Conservation (phyloP, 257 asterid genomes). For the Solanum rostratum region DNA sequence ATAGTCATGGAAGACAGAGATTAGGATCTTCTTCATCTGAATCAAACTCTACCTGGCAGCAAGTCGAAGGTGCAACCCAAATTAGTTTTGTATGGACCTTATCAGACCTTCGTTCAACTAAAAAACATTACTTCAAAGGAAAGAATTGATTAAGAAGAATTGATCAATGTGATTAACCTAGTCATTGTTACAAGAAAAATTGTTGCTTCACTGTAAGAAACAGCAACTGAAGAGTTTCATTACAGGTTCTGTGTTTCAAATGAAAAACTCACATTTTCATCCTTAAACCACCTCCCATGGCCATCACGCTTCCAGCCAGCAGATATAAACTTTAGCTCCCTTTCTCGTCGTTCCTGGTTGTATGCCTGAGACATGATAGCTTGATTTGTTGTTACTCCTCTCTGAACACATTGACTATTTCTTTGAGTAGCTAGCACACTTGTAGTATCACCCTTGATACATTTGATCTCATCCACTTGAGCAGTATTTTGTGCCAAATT, state of each 20-base stretch:
- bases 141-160: background rate
- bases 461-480: constrained; percentile 9
- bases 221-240: background rate
- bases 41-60: constrained; percentile 68
- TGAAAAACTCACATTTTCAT: constrained; percentile 49
- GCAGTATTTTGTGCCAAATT: background rate
- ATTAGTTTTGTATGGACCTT: background rate
- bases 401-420: constrained; percentile 4
- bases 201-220: background rate
- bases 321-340: constrained; percentile 63
- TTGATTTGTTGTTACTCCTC: constrained; percentile 8
- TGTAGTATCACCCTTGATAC: background rate
- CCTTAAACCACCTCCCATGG: constrained; percentile 75
- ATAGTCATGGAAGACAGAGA: constrained; percentile 16
- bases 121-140: background rate
- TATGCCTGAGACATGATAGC: background rate
- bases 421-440: constrained; percentile 1
- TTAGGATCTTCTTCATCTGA: constrained; percentile 89
- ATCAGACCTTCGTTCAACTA: background rate
- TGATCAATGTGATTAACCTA: background rate
- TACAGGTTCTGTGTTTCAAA: background rate
- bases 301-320: constrained; percentile 78
- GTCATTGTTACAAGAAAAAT: background rate
- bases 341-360: constrained; percentile 28
- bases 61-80: background rate